Conservation (phyloP, 164 flowering plant genomes). For the Liquidambar formosana region DNA sequence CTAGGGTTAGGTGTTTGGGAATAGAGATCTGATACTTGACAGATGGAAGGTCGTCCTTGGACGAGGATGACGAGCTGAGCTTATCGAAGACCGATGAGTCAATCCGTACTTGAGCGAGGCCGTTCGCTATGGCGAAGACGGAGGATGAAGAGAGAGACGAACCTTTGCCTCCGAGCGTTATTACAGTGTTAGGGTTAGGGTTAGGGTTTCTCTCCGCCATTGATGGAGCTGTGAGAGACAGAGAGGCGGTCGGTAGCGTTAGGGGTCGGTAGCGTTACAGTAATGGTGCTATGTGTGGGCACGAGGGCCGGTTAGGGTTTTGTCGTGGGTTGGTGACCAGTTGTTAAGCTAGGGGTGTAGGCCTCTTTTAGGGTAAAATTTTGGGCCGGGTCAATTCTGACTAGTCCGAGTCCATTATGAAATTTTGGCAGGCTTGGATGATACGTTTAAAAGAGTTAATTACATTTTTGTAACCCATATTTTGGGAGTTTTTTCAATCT, state of each 20-base stretch:
- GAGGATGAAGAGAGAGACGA: constrained; percentile 53
- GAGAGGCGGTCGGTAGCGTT: not conserved
- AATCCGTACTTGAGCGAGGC: constrained; percentile 34
- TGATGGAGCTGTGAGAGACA: constrained; percentile 2
- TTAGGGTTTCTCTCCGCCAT: constrained; percentile 33
- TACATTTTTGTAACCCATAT: too few species aligned
- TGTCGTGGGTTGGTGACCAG: too few species aligned
- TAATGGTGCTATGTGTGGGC: too few species aligned
- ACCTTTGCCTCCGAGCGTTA: constrained; percentile 65
- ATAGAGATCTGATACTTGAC: constrained; percentile 8
- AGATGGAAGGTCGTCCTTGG: constrained; percentile 10
- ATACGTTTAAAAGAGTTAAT: too few species aligned
- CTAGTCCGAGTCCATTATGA: too few species aligned
- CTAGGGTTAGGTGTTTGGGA: constrained; percentile 26
- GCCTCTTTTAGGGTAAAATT: too few species aligned
- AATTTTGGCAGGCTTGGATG: too few species aligned
- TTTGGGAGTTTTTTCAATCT: too few species aligned
- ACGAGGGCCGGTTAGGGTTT: not conserved
- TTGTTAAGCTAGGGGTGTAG: too few species aligned
- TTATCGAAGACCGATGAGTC: constrained; percentile 56
- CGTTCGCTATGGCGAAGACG: constrained; percentile 45
- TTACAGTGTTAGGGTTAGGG: not conserved
- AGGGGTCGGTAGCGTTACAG: too few species aligned
- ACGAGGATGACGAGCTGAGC: constrained; percentile 18
- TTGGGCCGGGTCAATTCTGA: too few species aligned